Conservation (phyloP, 2,329 filamentous ascomycete genomes). For the Zymoseptoria tritici region DNA sequence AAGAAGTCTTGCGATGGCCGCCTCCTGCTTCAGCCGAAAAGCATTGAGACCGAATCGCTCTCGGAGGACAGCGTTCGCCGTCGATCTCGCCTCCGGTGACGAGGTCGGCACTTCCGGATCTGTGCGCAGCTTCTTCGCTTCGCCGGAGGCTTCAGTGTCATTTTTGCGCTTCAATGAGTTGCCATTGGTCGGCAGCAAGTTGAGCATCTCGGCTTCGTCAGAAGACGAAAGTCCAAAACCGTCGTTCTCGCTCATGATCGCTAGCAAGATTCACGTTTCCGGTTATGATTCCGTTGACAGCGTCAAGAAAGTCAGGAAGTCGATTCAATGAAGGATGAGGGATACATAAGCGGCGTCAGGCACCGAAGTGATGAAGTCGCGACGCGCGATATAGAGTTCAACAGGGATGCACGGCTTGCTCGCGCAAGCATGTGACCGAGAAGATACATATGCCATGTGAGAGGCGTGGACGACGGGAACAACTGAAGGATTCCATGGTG, state of each 20-base stretch:
- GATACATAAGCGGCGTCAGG: neutral
- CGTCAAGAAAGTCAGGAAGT: neutral
- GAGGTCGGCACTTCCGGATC: neutral
- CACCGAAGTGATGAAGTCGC: neutral
- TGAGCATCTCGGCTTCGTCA: conserved; percentile 20
- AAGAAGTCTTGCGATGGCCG: conserved; percentile 38
- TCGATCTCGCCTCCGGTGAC: conserved; percentile 4
- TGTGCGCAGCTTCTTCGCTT: conserved; percentile 7
- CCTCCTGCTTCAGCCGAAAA: conserved; percentile 42
- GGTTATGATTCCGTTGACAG: no score
- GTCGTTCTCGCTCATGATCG: conserved; percentile 10
- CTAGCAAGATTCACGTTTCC: no score
- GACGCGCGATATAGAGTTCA: neutral
- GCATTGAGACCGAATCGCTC: conserved; percentile 35
- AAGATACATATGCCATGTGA: neutral
- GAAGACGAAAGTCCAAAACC: conserved; percentile 22
- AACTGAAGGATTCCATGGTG: neutral
- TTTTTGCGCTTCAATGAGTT: conserved; percentile 9
- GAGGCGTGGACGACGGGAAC: no score
- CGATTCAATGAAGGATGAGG: neutral
- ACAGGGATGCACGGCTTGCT: neutral
- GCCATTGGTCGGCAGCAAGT: conserved; percentile 10
- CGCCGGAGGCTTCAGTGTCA: conserved; percentile 1
- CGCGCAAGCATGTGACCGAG: neutral
- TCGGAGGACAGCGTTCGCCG: conserved; percentile 32